A percentile compares a stretch with the other conserved stretches of the same genome.
Evolutionary conservation across 108 stramenopile species (phyloP).

Genomic region (Nitzschia putrida): DNA sequence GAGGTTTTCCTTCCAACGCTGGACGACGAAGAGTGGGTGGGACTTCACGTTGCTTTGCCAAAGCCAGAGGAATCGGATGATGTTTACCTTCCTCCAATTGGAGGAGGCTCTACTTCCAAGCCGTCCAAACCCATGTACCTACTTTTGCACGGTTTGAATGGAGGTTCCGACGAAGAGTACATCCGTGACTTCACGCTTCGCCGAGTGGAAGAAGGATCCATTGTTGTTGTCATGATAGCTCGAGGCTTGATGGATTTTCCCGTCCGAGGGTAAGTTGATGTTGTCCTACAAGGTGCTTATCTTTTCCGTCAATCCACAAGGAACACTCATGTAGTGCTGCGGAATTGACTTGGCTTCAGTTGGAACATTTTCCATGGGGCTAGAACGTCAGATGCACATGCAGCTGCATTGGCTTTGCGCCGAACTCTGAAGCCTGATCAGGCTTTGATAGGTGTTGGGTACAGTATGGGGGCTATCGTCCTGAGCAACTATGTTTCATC

Average conservation of each 20-base stretch:
- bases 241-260: conserved; percentile 87
- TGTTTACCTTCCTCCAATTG: conserved; percentile 1
- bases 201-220: conserved; percentile 59
- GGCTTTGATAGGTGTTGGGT: conserved; percentile 76
- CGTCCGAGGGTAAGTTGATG: conserved; percentile 41
- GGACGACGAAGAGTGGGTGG: conserved; percentile 52
- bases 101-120: conserved; percentile 30
- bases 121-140: conserved; percentile 73
- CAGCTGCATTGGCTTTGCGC: conserved; percentile 61
- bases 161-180: conserved; percentile 83
- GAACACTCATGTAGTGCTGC: too few species aligned
- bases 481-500: conserved; percentile 83
- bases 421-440: conserved; percentile 47
- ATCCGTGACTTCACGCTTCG: conserved; percentile 75
- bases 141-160: conserved; percentile 90
- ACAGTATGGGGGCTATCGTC: conserved; percentile 86
- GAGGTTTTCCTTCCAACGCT: conserved; percentile 54
- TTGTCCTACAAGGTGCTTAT: not conserved
- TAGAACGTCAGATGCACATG: conserved; percentile 76
- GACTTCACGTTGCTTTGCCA: conserved; percentile 86
- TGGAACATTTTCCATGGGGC: conserved; percentile 91
- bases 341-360: not conserved
- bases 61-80: conserved; percentile 9
- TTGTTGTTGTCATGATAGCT: conserved; percentile 79
- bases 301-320: too few species aligned